Base-by-base conservation (phyloP, 345 rosid species). In the Melaleuca quinquenervia region DNA sequence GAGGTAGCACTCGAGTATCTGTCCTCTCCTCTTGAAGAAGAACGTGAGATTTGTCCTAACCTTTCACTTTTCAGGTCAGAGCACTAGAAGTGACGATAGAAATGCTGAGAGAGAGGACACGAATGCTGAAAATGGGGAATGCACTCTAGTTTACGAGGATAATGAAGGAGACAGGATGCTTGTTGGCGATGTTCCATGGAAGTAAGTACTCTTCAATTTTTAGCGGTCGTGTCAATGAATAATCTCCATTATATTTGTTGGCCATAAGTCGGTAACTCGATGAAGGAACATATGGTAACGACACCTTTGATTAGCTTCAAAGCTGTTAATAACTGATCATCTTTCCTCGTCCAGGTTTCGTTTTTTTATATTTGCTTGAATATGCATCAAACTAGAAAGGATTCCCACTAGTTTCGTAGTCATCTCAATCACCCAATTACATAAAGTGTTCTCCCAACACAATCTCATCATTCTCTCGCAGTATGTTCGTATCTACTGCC, bases 121-220 rank as follows among this genome's bases (percentile, higher is more conserved):
- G 52, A 84, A 80, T 76, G 88, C 85, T 7, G 78, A 48, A 80
- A 75, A 87, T 84, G 85, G 88, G 27, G 91, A 90, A 85, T 88
- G 87, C 52, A 90, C 92, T 60, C 85, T 92, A 49, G 89, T 90
- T 50, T 92, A 92, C 36, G 91, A 92, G 86, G 93, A 92, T 52
- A 92, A 83, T 16, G 93, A 92, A 90, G 93, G 93, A 21, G 93
- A 92, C 86, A 88, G 84, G 87, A 88, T 91, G 36, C 93, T 91
- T 36, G 93, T 90, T 54, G 92, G 93, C 11, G 93, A 91, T 87
- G 90, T 90, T 50, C 93, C 93, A 3, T 91, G 93, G 93, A 85
- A 89, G 92, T 91, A 89, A 84, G 93, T 20, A 18, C 24, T 70
- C 78, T 70, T 70, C 45, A 36, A 13, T 29, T 70, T 16, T 70